A percentile compares a stretch with the other conserved stretches of the same genome.
Evolutionary conservation across 257 asterid species (phyloP).

Genomic region (Przewalskia tangutica): DNA sequence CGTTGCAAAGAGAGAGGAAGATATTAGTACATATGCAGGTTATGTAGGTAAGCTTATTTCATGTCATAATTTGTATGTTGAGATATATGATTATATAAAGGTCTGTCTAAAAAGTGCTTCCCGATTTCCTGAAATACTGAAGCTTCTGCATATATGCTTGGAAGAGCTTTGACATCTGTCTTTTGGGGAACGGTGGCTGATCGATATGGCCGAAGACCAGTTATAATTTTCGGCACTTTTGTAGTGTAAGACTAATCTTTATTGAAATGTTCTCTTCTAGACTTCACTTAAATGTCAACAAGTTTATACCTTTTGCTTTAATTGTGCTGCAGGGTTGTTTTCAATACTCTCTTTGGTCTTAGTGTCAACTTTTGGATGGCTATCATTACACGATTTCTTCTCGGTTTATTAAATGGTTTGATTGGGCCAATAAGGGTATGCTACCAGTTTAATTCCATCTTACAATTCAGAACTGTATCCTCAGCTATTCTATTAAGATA

Average conservation of each 20-base stretch:
- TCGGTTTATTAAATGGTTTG: conserved; percentile 63
- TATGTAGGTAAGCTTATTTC: conserved; percentile 36
- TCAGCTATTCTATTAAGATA: not conserved
- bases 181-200: conserved; percentile 60
- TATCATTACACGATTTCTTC: conserved; percentile 57
- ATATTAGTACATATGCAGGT: conserved; percentile 67
- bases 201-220: conserved; percentile 72
- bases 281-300: not conserved
- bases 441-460: not conserved
- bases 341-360: conserved; percentile 79
- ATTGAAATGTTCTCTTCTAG: conserved; percentile 15
- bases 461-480: not conserved
- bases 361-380: conserved; percentile 83
- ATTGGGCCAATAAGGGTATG: conserved; percentile 72
- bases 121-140: not conserved
- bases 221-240: conserved; percentile 49
- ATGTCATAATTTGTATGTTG: not conserved
- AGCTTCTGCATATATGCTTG: conserved; percentile 57
- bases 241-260: conserved; percentile 29
- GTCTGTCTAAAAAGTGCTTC: not conserved
- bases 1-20: conserved; percentile 55
- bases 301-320: not conserved
- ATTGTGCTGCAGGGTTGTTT: conserved; percentile 46
- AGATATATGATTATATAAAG: not conserved
- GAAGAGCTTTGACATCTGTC: conserved; percentile 59